Evolutionary conservation across 2,329 filamentous ascomycete species (phyloP).

Genomic region (Trichoderma semiorbis): DNA sequence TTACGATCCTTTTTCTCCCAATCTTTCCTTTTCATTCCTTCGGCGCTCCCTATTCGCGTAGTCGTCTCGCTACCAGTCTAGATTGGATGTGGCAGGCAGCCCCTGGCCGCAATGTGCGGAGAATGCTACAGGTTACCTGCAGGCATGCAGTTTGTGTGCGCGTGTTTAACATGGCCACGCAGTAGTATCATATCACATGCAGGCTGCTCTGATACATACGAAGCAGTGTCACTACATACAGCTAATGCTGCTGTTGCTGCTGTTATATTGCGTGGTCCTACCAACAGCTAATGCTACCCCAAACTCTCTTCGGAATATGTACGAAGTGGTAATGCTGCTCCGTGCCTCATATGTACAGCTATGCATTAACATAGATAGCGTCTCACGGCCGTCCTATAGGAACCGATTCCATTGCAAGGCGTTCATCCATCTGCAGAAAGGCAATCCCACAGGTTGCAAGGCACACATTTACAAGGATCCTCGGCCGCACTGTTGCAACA

Average conservation of each 20-base stretch:
- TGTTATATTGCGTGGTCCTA: background rate
- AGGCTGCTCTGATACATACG: background rate
- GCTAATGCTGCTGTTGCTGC: background rate
- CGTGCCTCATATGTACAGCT: background rate
- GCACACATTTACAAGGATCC: background rate
- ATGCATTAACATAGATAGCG: background rate
- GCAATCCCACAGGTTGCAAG: background rate
- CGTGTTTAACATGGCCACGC: slow-evolving; percentile 12
- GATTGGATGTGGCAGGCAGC: background rate
- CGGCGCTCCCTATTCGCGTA: background rate
- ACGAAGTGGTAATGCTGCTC: background rate
- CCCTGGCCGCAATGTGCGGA: slow-evolving; percentile 1
- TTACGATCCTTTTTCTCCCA: background rate
- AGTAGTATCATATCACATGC: slow-evolving; percentile 15
- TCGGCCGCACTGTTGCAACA: slow-evolving; percentile 26
- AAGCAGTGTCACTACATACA: background rate
- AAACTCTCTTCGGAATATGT: background rate
- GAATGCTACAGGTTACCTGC: slow-evolving; percentile 3
- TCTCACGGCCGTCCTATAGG: slow-evolving; percentile 1
- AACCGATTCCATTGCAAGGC: background rate
- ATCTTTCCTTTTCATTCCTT: background rate
- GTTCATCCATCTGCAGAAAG: background rate
- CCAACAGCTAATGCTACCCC: background rate
- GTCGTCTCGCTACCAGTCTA: background rate
- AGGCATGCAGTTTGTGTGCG: slow-evolving; percentile 13